A percentile compares a stretch with the other conserved stretches of the same genome.
Conservation (phyloP, 2,329 filamentous ascomycete genomes). For the Neodidymelliopsis sp. region DNA sequence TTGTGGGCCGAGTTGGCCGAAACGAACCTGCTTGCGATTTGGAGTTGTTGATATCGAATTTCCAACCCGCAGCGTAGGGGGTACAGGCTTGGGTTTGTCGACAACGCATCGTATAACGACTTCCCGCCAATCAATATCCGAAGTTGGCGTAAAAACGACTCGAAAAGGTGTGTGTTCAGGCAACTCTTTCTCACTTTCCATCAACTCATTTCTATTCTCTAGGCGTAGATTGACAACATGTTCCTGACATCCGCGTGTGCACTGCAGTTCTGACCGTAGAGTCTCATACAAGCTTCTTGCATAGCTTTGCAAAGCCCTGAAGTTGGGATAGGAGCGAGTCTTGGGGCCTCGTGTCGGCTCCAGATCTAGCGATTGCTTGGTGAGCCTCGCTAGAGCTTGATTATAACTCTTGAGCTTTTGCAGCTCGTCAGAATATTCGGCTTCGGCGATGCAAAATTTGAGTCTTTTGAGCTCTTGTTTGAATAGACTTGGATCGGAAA, state of each 20-base stretch:
- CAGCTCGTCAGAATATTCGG: slow-evolving; percentile 33
- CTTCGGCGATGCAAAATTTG: slow-evolving; percentile 34
- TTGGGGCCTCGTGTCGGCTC: slow-evolving; percentile 19
- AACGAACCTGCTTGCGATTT: slow-evolving; percentile 9
- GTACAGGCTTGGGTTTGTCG: slow-evolving; percentile 11
- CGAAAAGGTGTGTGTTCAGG: slow-evolving; percentile 21
- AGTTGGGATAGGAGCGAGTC: slow-evolving; percentile 25
- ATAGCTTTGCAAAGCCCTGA: slow-evolving; percentile 25
- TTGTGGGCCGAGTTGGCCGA: too few relatives aligned
- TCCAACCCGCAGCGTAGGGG: not conserved
- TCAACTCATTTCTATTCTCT: slow-evolving; percentile 15
- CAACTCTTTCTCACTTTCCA: slow-evolving; percentile 13
- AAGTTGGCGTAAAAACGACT: slow-evolving; percentile 24
- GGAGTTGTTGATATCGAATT: not conserved
- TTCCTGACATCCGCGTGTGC: slow-evolving; percentile 20
- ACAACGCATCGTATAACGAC: slow-evolving; percentile 23
- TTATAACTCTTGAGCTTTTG: slow-evolving; percentile 29
- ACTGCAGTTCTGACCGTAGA: slow-evolving; percentile 21
- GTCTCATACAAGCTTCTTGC: slow-evolving; percentile 26
- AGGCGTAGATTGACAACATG: slow-evolving; percentile 36
- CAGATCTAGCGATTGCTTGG: slow-evolving; percentile 30
- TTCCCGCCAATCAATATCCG: slow-evolving; percentile 15
- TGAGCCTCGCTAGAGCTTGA: slow-evolving; percentile 29
- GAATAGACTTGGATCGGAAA: slow-evolving; percentile 30
- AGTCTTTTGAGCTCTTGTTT: slow-evolving; percentile 36